These are phyloP conservation scores for Aureobasidium mangrovei DNA, from an alignment of 2,329 filamentous ascomycete species.

Conservation along the genomic window DNA sequence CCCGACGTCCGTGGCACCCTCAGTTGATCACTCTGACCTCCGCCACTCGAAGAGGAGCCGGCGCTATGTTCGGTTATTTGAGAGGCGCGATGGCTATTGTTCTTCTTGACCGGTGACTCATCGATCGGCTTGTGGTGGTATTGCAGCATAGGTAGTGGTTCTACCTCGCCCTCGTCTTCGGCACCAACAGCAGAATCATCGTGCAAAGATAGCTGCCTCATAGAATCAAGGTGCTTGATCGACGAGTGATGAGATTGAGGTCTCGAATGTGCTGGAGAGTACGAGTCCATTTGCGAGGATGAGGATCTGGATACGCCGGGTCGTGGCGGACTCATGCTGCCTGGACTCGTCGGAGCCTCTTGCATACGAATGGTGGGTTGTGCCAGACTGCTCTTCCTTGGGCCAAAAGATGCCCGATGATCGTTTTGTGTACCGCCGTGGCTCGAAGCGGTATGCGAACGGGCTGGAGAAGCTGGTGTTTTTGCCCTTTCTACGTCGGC, in stretches of 20 bases:
- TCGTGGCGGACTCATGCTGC: constrained; percentile 26
- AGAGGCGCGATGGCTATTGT: constrained; percentile 21
- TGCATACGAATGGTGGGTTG: constrained; percentile 23
- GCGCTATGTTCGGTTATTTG: constrained; percentile 25
- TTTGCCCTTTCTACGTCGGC: neutral
- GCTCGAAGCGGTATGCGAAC: too few relatives aligned
- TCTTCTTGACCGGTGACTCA: constrained; percentile 24
- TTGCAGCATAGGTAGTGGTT: constrained; percentile 34
- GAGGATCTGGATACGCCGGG: constrained; percentile 23
- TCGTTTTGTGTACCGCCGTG: neutral
- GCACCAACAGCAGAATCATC: constrained; percentile 20
- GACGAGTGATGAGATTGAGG: constrained; percentile 13
- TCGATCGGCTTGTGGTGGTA: constrained; percentile 42
- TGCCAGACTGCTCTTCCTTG: constrained; percentile 9
- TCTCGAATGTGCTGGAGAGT: constrained; percentile 11
- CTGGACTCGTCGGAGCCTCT: constrained; percentile 25
- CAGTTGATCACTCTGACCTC: constrained; percentile 18
- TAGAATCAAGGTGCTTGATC: constrained; percentile 11
- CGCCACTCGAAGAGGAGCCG: constrained; percentile 24
- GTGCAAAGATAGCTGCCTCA: constrained; percentile 14
- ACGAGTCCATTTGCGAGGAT: constrained; percentile 17
- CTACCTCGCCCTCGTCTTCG: constrained; percentile 19
- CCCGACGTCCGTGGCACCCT: constrained; percentile 46
- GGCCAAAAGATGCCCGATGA: constrained; percentile 1
- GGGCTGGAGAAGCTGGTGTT: neutral